Evolutionary conservation across 1,139 yeast genomes (phyloP), one percentile per base, ranked within the genome.

Genomic region (Wickerhamomyces sp.): DNA sequence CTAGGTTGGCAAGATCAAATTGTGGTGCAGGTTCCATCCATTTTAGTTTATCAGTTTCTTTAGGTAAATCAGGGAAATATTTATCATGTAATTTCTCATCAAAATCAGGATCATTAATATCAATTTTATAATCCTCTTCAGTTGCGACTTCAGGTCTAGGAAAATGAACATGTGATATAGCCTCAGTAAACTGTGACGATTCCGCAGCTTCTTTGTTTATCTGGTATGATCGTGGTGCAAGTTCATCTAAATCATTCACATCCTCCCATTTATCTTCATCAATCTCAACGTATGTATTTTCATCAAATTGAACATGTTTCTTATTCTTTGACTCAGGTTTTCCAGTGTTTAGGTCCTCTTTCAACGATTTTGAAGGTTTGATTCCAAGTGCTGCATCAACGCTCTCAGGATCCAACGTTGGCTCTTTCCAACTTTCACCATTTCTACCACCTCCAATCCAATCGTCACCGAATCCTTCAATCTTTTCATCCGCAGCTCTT

Each of bases 11-110:
- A 2, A 70, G 51, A 5, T 67, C 67, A 20, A 64, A 59, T 15
- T 62, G 64, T 2, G 81, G 78, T 24, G 73, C 48, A 1, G 89
- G 86, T 42, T 76, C 72, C 96, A 90, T 90, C 98, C 98, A 92
- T 40, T 90, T 84, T 42, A 94, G 61, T 53, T 87, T 85, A 30
- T 78, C 81, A 0, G 89, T 76, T 51, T 92, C 96, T 39, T 72
- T 78, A 4, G 96, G 95, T 41, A 92, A 68, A 50, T 88, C 89
- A 0, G 99, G 97, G 60, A 80, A 92, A 63, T 81, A 94, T 56
- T 86, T 86, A 30, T 78, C 83, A 55, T 89, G 95, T 42, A 94
- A 65, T 52, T 87, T 83, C 33, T 81, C 81, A 48, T 79, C 75
- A 57, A 89, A 90, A 16, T 81, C 74, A 1, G 95, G 92, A 58